These are phyloP conservation scores for Colletotrichum tofieldiae DNA, from an alignment of 2,329 filamentous ascomycete genomes.

Conservation along the genomic window DNA sequence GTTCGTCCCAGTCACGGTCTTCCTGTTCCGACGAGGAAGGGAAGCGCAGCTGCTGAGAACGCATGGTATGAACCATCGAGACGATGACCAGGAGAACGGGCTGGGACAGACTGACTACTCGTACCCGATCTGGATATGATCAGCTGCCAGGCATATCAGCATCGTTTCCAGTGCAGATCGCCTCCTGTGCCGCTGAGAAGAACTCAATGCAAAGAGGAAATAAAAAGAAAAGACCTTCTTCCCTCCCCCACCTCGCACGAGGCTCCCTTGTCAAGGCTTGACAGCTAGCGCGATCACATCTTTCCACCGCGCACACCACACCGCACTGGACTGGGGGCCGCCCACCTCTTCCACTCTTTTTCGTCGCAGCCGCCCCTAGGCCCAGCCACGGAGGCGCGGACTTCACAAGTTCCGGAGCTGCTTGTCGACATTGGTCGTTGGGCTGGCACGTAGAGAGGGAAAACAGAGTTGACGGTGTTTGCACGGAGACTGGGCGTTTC, in stretches of 20 bases:
- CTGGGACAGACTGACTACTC: not conserved
- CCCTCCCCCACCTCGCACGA: conserved; percentile 32
- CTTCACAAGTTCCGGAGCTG: conserved; percentile 17
- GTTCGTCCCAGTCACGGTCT: not conserved
- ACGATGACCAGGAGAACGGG: not conserved
- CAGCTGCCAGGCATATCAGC: not conserved
- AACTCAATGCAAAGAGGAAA: not conserved
- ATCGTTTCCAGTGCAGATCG: not conserved
- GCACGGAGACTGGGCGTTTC: not conserved
- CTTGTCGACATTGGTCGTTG: not conserved
- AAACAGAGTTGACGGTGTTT: not conserved
- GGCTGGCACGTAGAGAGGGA: not conserved
- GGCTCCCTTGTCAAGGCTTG: conserved; percentile 37
- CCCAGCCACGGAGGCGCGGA: conserved; percentile 35
- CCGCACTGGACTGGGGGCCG: not conserved
- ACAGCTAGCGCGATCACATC: conserved; percentile 23
- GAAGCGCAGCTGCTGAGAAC: too few species aligned
- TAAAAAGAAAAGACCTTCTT: not conserved
- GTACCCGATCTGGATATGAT: not conserved
- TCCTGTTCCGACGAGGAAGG: not conserved
- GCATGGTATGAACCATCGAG: not conserved
- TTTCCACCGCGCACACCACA: conserved; percentile 6
- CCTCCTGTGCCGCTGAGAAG: not conserved
- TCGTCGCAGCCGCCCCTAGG: conserved; percentile 9
- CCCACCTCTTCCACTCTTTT: not conserved